Evolutionary conservation across 1,284 basidiomycete species (phyloP), one percentile per base, ranked within the genome.

Genomic region (Leucoagaricus sp.): DNA sequence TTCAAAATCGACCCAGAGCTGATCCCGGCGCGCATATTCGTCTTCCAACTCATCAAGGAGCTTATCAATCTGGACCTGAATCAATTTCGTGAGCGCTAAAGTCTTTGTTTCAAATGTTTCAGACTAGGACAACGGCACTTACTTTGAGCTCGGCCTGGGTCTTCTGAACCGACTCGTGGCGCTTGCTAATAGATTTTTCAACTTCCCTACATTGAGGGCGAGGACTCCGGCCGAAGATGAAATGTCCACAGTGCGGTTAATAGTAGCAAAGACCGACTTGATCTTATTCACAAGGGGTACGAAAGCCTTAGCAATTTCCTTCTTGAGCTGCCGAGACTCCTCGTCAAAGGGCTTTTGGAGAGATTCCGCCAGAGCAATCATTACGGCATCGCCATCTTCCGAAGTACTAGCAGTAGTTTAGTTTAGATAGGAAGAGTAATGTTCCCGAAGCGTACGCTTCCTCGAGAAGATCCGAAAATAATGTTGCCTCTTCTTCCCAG

Each of bases 141-240:
- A 78, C 83, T 71, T 80, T 72, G 21, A 73, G 71, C 15, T 69
- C 67, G 23, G 64, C 57, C 61, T 77, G 75, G 19, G 70, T 70
- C 4, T 72, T 67, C 61, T 71, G 70, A 10, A 83, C 53, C 21
- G 76, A 74, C 49, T 77, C 74, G 57, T 80, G 72, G 55, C 79
- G 74, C 15, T 65, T 67, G 42, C 79, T 69, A 13, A 73, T 69
- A 41, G 75, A 67, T 0, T 66, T 62, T 63, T 86, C 84, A 41
- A 79, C 66, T 23, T 74, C 73, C 64, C 82, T 83, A 70, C 81
- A 81, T 85, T 79, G 66, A 84, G 82, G 1, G 72, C 69, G 2
- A 82, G 65, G 29, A 85, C 60, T 8, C 80, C 83, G 31, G 74
- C 71, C 3, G 71, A 76, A 60, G 76, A 82, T 2, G 67, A 65